Conservation (phyloP, 208 protist genomes). For the Crithidia fasciculata region DNA sequence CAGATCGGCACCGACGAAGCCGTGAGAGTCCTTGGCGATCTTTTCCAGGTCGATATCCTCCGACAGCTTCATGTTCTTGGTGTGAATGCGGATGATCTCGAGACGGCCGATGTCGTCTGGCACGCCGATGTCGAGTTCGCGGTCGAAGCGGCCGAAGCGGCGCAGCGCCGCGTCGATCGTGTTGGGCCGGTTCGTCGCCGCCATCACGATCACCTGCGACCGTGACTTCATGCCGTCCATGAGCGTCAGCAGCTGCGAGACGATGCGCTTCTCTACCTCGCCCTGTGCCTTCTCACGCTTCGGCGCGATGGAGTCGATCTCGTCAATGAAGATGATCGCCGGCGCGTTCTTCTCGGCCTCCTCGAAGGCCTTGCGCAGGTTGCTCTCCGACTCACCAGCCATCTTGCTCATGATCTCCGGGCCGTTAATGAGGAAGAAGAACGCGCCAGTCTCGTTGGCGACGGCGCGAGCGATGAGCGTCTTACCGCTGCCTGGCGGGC, state of each 20-base stretch:
- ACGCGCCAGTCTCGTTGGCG: slow-evolving; percentile 99
- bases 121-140: slow-evolving; percentile 99
- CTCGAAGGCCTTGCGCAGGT: slow-evolving; percentile 99
- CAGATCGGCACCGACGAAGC: slow-evolving; percentile 99
- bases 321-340: slow-evolving; percentile 99
- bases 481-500: slow-evolving; percentile 99
- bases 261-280: slow-evolving; percentile 99
- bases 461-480: slow-evolving; percentile 99
- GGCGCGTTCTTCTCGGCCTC: slow-evolving; percentile 99
- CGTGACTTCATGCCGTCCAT: slow-evolving; percentile 99
- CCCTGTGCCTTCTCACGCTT: slow-evolving; percentile 99
- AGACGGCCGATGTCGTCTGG: slow-evolving; percentile 99
- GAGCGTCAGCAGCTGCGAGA: slow-evolving; percentile 99
- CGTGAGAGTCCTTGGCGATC: slow-evolving; percentile 97
- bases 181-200: slow-evolving; percentile 99
- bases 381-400: slow-evolving; percentile 99
- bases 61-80: slow-evolving; percentile 99
- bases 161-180: slow-evolving; percentile 99
- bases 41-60: slow-evolving; percentile 98
- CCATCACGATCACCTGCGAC: slow-evolving; percentile 99
- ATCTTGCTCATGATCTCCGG: slow-evolving; percentile 99
- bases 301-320: slow-evolving; percentile 99
- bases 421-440: slow-evolving; percentile 99
- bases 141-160: slow-evolving; percentile 99
- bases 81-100: slow-evolving; percentile 99